Percentiles rank a stretch among this genome's conserved stretches.
phyloP scores from a whole-genome alignment of 208 protist genomes.

The Acanthamoeba royreba region DNA sequence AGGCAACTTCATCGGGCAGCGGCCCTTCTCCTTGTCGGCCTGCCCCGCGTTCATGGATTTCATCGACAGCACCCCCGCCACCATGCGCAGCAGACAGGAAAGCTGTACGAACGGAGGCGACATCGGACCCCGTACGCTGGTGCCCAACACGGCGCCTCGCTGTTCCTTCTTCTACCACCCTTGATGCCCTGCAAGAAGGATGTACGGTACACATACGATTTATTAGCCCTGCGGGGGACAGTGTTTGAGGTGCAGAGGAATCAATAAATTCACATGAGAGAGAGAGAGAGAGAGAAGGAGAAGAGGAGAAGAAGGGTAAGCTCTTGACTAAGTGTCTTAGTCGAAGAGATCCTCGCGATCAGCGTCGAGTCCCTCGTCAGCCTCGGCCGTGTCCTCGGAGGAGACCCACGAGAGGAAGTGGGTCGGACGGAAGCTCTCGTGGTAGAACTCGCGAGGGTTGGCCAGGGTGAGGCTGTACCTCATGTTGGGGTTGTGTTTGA shows the following conservation, averaged over 20 bases:
- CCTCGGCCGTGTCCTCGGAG: conserved; percentile 25
- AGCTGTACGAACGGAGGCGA: too few relatives aligned
- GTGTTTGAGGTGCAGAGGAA: neutral
- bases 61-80: too few relatives aligned
- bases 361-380: conserved; percentile 47
- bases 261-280: conserved; percentile 1
- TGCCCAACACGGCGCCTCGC: too few relatives aligned
- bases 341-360: conserved; percentile 53
- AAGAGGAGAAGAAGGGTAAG: neutral
- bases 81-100: too few relatives aligned
- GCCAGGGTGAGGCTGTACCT: conserved; percentile 87
- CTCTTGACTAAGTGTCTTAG: neutral
- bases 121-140: too few relatives aligned
- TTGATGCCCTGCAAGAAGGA: too few relatives aligned
- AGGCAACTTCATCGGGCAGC: too few relatives aligned
- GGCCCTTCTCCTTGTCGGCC: too few relatives aligned
- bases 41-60: too few relatives aligned
- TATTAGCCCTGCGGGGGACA: too few relatives aligned
- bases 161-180: too few relatives aligned
- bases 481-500: conserved; percentile 85
- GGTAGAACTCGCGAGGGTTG: conserved; percentile 91
- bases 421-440: conserved; percentile 89
- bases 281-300: neutral
- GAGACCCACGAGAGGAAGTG: conserved; percentile 89
- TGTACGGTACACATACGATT: too few relatives aligned